Evolutionary conservation across 2,329 filamentous ascomycete species (phyloP), one percentile per base, ranked within the genome.

Genomic region (Paecilomyces niveus): DNA sequence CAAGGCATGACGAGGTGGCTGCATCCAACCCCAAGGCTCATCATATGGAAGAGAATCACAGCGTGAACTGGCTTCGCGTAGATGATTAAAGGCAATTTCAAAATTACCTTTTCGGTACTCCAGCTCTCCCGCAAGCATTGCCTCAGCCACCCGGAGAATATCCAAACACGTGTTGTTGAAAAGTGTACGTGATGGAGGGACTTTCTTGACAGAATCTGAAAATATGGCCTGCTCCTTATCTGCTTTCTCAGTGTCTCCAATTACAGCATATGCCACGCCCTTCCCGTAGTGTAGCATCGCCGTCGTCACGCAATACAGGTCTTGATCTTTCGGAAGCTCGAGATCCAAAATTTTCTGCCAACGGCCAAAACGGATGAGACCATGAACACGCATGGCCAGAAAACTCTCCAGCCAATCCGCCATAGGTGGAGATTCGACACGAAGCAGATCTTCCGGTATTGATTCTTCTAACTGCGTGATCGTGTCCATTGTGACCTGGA

Each of bases 11-110:
- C 87, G 78, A 0, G 84, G 83, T 0, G 88, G 88, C 67, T 89
- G 86, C 87, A 91, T 90, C 88, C 88, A 91, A 0, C 86, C 86
- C 88, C 88, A 90, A 0, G 89, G 89, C 68, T 92, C 89, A 54
- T 87, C 85, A 61, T 89, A 91, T 0, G 84, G 84, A 29, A 91
- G 77, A 0, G 70, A 72, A 64, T 89, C 87, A 86, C 2, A 83
- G 77, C 1, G 73, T 67, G 22, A 89, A 83, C 0, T 45, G 3
- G 87, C 81, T 10, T 75, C 76, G 1, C 81, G 79, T 2, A 92
- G 75, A 55, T 83, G 78, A 2, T 73, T 66, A 66, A 89, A 90
- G 0, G 88, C 88, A 0, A 68, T 54, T 0, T 84, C 80, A 56
- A 81, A 80, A 55, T 87, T 81, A 0, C 80, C 81, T 2, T 77